Evolutionary conservation across 2,329 filamentous ascomycete species (phyloP).

Genomic region (Hymenoscyphus repandus): DNA sequence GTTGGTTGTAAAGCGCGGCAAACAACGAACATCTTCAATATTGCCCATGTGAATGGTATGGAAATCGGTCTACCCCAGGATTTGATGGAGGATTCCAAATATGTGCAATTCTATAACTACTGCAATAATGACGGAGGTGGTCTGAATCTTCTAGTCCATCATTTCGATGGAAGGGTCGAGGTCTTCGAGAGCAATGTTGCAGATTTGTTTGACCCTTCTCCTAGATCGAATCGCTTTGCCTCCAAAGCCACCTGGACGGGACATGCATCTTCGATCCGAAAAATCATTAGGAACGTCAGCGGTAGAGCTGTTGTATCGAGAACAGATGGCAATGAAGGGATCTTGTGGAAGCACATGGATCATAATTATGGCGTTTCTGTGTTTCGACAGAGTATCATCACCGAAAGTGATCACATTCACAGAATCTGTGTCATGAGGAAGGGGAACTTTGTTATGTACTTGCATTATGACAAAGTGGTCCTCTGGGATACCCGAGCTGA

Average conservation of each 20-base stretch:
- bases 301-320: slow-evolving; percentile 77
- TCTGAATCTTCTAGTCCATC: slow-evolving; percentile 72
- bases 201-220: slow-evolving; percentile 70
- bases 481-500: slow-evolving; percentile 72
- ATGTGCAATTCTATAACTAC: slow-evolving; percentile 70
- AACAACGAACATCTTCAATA: slow-evolving; percentile 71
- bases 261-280: slow-evolving; percentile 74
- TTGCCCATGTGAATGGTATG: slow-evolving; percentile 66
- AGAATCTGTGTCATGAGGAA: slow-evolving; percentile 73
- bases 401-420: slow-evolving; percentile 66
- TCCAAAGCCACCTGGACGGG: slow-evolving; percentile 73
- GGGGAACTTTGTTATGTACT: slow-evolving; percentile 74
- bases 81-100: slow-evolving; percentile 27
- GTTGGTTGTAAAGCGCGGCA: slow-evolving; percentile 65
- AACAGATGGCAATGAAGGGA: slow-evolving; percentile 71
- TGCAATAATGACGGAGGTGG: slow-evolving; percentile 60
- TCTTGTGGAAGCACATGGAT: slow-evolving; percentile 72
- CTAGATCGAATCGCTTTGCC: slow-evolving; percentile 52
- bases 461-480: slow-evolving; percentile 65
- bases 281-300: slow-evolving; percentile 80
- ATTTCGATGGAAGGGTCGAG: slow-evolving; percentile 79
- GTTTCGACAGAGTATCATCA: slow-evolving; percentile 62
- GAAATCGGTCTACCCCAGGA: slow-evolving; percentile 38
- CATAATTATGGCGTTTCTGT: slow-evolving; percentile 49
- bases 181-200: slow-evolving; percentile 77